These are phyloP conservation scores for Ilex aquifolium DNA, from an alignment of 257 asterid genomes.

Conservation along the genomic window DNA sequence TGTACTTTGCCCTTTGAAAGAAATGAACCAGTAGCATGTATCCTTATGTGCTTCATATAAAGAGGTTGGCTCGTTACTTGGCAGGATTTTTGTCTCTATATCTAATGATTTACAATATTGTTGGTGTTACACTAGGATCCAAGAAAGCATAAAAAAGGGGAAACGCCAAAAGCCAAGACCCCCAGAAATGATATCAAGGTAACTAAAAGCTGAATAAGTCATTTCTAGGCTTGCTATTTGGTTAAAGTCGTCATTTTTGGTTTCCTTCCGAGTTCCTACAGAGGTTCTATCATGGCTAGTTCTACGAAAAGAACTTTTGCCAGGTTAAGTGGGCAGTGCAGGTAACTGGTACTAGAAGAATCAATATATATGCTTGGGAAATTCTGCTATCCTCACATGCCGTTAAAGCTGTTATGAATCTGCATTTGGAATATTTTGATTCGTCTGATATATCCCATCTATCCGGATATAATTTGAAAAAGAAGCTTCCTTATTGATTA, in stretches of 20 bases:
- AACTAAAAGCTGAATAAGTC: constrained; percentile 23
- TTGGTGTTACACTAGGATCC: constrained; percentile 45
- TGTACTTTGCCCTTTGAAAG: constrained; percentile 20
- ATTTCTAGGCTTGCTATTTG: constrained; percentile 1
- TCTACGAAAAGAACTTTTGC: neutral
- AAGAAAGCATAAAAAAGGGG: constrained; percentile 51
- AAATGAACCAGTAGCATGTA: neutral
- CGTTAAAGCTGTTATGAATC: no score
- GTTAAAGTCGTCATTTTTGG: no score
- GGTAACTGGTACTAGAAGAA: constrained; percentile 11
- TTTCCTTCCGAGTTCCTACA: no score
- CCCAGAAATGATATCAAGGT: constrained; percentile 53
- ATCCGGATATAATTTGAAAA: no score
- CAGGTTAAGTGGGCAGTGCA: constrained; percentile 5
- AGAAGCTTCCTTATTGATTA: no score
- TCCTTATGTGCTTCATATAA: neutral
- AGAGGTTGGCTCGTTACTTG: neutral
- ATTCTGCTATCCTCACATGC: no score
- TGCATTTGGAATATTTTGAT: no score
- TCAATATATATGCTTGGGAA: neutral
- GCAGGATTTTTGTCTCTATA: neutral
- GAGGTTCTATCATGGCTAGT: neutral
- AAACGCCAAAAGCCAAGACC: constrained; percentile 60
- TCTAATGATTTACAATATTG: constrained; percentile 1
- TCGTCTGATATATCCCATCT: no score